Base-by-base conservation (phyloP, 768 basidiomycete genomes). In the Gyrodon lividus region DNA sequence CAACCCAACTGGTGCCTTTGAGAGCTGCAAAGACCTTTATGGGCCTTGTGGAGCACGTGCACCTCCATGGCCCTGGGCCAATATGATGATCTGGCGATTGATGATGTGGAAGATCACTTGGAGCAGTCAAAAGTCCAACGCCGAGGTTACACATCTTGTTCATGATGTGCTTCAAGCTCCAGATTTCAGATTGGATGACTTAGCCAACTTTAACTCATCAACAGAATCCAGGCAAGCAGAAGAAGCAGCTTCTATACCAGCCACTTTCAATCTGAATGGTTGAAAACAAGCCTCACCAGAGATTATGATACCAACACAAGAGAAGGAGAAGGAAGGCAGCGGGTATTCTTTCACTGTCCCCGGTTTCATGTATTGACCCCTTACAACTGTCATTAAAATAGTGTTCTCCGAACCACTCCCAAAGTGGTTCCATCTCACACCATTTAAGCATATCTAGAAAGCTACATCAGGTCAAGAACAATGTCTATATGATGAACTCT, bases 231-330 rank as follows among this genome's bases (percentile, higher is more conserved):
- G 9, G 10, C 30, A 10, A 10, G 2, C 9, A 8, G 30, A 30
- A 2, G 30, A 30, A 10, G 30, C 7, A 7, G 24, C 24, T 26
- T 4, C 30, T 23, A 7, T 4, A 12, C 5, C 34, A 54, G 20
- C 52, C 17, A 16, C 52, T 23, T 26, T 43, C 38, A 28, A 2
- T 30, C 17, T 16, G 12, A 48, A 55, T 30, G 39, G 54, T 0
- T 53, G 47, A 43, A 52, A 42, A 26, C 52, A 58, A 13, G 26
- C 56, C 16, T 16, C 38, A 1, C 48, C 68, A 8, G 19, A 58
- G 7, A 67, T 71, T 24, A 41, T 57, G 0, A 58, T 72, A 20
- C 71, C 69, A 0, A 70, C 67, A 4, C 62, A 64, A 5, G 31
- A 37, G 22, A 13, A 5, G 13, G 28, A 51, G n/a, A 17, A 33